Evolutionary conservation across 805 yeast genomes (phyloP).

Genomic region (Kluyveromyces starmeri): DNA sequence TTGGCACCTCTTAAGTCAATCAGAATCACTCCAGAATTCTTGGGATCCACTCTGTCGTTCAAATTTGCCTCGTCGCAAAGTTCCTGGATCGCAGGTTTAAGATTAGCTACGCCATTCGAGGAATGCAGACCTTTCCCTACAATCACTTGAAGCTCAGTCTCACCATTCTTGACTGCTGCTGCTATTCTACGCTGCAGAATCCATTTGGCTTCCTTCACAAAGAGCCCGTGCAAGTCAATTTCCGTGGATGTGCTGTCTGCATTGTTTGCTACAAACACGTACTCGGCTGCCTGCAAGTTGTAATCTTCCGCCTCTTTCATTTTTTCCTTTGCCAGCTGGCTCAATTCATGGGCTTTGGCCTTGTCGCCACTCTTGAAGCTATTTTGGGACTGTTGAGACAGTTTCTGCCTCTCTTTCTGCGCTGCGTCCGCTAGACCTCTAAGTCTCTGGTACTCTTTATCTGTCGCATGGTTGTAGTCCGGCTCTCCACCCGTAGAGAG

Average conservation of each 20-base stretch:
- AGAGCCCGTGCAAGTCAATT: conserved; percentile 88
- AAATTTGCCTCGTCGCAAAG: conserved; percentile 62
- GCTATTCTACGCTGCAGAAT: conserved; percentile 64
- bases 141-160: conserved; percentile 62
- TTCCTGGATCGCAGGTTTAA: conserved; percentile 82
- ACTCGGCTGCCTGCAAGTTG: conserved; percentile 80
- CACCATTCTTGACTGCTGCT: conserved; percentile 50
- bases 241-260: conserved; percentile 79
- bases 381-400: conserved; percentile 59
- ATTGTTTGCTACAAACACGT: conserved; percentile 80
- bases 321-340: conserved; percentile 58
- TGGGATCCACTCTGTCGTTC: conserved; percentile 50
- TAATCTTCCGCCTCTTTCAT: conserved; percentile 52
- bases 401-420: conserved; percentile 43
- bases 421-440: conserved; percentile 65
- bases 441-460: conserved; percentile 50
- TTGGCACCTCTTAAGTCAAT: conserved; percentile 49
- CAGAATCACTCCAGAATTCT: conserved; percentile 74
- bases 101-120: conserved; percentile 68
- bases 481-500: conserved; percentile 18
- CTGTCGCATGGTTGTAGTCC: conserved; percentile 71
- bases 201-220: conserved; percentile 78
- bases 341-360: conserved; percentile 59
- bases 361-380: conserved; percentile 75
- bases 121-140: conserved; percentile 94